Percentiles rank a stretch among this genome's conserved stretches.
Evolutionary conservation across 305 asterid genomes (phyloP).

Genomic region (Rubia tinctorum): DNA sequence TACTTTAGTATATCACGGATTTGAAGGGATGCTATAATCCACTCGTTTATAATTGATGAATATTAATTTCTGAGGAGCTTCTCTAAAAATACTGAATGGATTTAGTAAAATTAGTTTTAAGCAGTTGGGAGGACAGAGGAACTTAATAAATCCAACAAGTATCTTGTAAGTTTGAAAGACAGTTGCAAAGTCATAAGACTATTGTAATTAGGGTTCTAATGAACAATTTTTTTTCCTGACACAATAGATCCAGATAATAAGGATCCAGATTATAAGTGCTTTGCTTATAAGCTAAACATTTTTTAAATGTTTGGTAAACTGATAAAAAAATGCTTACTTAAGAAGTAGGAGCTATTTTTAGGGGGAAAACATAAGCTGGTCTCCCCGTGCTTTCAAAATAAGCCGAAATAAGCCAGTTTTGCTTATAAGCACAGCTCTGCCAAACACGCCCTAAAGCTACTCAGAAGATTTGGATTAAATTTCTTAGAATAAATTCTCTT

Average conservation of each 20-base stretch:
- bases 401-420: too few relatives aligned
- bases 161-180: background rate
- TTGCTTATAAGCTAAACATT: too few relatives aligned
- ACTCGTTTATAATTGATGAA: background rate
- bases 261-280: background rate
- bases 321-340: too few relatives aligned
- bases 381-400: too few relatives aligned
- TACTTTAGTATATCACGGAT: background rate
- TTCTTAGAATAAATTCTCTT: background rate
- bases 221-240: background rate
- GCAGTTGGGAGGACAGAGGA: background rate
- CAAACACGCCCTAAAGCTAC: background rate
- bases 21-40: background rate
- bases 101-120: background rate
- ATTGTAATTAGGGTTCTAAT: background rate
- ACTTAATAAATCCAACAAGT: background rate
- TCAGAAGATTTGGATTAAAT: background rate
- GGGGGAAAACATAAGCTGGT: too few relatives aligned
- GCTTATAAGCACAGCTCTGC: too few relatives aligned
- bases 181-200: background rate
- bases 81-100: background rate
- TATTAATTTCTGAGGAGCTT: background rate
- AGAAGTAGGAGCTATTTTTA: too few relatives aligned
- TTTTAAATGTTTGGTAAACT: too few relatives aligned
- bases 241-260: slow-evolving; percentile 4